These are phyloP conservation scores for Mycena alexandri DNA, from an alignment of 768 basidiomycete genomes.

Conservation along the genomic window DNA sequence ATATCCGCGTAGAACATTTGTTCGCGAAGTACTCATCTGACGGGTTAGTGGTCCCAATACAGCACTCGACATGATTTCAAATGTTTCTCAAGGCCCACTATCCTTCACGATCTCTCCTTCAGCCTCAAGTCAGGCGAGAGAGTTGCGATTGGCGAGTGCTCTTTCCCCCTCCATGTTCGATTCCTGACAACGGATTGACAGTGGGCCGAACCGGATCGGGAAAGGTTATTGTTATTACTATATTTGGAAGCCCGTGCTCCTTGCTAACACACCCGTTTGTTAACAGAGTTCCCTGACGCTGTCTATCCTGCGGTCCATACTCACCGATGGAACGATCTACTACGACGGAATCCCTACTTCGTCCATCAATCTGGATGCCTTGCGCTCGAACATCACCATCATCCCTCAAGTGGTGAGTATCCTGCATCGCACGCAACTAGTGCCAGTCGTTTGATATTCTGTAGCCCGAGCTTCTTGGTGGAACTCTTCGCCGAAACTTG, in stretches of 20 bases:
- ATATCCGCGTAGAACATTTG: slow-evolving; percentile 64
- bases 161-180: background rate
- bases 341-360: slow-evolving; percentile 64
- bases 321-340: slow-evolving; percentile 63
- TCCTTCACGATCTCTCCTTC: slow-evolving; percentile 18
- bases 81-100: background rate
- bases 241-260: too few relatives aligned
- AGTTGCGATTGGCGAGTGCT: slow-evolving; percentile 63
- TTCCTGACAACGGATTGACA: slow-evolving; percentile 21
- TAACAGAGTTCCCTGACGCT: slow-evolving; percentile 62
- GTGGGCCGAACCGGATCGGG: slow-evolving; percentile 74
- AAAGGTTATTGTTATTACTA: slow-evolving; percentile 8
- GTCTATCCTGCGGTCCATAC: slow-evolving; percentile 66
- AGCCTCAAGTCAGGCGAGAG: slow-evolving; percentile 66
- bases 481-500: slow-evolving; percentile 69
- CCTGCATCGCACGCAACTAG: background rate
- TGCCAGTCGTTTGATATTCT: slow-evolving; percentile 26
- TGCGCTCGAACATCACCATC: slow-evolving; percentile 68
- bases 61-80: too few relatives aligned
- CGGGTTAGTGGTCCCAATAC: too few relatives aligned
- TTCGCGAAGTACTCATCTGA: slow-evolving; percentile 59
- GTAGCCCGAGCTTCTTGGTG: slow-evolving; percentile 65
- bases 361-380: slow-evolving; percentile 63
- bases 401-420: slow-evolving; percentile 66
- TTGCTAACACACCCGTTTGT: too few relatives aligned